phyloP scores from a whole-genome alignment of 805 yeast genomes.

The Yarrowia sp. region DNA sequence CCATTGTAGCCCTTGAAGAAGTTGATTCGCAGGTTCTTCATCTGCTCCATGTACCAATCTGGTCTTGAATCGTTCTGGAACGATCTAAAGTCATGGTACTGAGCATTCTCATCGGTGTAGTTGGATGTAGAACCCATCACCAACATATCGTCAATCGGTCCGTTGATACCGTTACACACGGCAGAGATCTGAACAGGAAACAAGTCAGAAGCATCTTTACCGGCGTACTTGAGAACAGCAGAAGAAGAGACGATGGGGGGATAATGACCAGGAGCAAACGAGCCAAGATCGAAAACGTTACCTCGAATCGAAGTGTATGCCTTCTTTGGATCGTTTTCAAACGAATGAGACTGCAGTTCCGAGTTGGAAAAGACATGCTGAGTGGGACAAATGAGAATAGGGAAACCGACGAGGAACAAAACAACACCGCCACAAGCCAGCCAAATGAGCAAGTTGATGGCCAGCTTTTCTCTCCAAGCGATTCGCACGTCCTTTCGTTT shows the following conservation, averaged over 20 bases:
- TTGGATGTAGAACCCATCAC: slow-evolving; percentile 37
- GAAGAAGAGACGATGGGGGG: slow-evolving; percentile 41
- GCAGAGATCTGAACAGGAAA: slow-evolving; percentile 45
- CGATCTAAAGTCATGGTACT: slow-evolving; percentile 44
- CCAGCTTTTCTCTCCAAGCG: slow-evolving; percentile 47
- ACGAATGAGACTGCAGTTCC: slow-evolving; percentile 39
- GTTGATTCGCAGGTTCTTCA: slow-evolving; percentile 40
- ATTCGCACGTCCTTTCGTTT: slow-evolving; percentile 41
- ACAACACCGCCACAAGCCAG: slow-evolving; percentile 39
- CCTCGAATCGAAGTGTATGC: slow-evolving; percentile 42
- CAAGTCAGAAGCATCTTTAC: slow-evolving; percentile 39
- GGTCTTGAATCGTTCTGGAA: slow-evolving; percentile 43
- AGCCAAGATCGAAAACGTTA: slow-evolving; percentile 42
- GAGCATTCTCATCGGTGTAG: slow-evolving; percentile 42
- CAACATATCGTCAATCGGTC: slow-evolving; percentile 37
- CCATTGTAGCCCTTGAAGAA: slow-evolving; percentile 43
- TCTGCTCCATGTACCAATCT: slow-evolving; percentile 44
- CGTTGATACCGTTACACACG: slow-evolving; percentile 41
- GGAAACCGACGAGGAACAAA: slow-evolving; percentile 42
- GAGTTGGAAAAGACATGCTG: slow-evolving; percentile 40
- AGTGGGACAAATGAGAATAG: slow-evolving; percentile 43
- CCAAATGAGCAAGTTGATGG: slow-evolving; percentile 46
- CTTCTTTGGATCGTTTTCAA: slow-evolving; percentile 37
- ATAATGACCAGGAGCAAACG: slow-evolving; percentile 42
- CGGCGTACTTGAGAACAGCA: slow-evolving; percentile 42